Evolutionary conservation across 345 rosid genomes (phyloP).

Genomic region (Ceriops zippeliana): DNA sequence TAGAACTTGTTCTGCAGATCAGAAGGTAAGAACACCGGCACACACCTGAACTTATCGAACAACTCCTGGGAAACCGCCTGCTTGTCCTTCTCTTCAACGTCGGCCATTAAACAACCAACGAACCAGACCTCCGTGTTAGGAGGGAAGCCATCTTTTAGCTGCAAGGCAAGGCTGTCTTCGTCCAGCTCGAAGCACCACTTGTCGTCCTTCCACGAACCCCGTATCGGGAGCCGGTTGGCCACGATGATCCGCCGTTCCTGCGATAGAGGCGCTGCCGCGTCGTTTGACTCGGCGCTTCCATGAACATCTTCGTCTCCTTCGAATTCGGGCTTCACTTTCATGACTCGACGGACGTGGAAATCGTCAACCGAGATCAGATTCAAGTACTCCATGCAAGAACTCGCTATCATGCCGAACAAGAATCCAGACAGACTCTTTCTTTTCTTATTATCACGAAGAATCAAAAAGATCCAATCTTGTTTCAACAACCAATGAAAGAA

Average conservation of each 20-base stretch:
- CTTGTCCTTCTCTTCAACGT: conserved; percentile 49
- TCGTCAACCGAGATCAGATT: conserved; percentile 61
- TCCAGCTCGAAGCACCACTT: conserved; percentile 62
- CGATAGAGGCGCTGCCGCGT: not conserved
- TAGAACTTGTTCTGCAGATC: conserved; percentile 55
- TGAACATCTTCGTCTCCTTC: conserved; percentile 15
- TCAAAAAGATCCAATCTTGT: not conserved
- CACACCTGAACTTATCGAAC: conserved; percentile 51
- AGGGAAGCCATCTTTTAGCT: conserved; percentile 62
- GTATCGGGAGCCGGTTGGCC: conserved; percentile 66
- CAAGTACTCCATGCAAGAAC: conserved; percentile 48
- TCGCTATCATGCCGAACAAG: conserved; percentile 31
- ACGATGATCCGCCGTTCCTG: conserved; percentile 53
- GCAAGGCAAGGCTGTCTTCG: conserved; percentile 46
- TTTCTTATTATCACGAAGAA: not conserved
- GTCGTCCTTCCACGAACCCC: conserved; percentile 29
- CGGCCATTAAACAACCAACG: conserved; percentile 61
- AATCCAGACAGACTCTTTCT: too few species aligned
- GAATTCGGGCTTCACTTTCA: conserved; percentile 42
- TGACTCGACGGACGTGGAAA: conserved; percentile 51
- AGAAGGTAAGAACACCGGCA: conserved; percentile 59
- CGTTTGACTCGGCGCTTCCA: conserved; percentile 17
- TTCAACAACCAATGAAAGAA: too few species aligned
- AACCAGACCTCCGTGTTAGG: conserved; percentile 48
- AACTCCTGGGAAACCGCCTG: conserved; percentile 50